phyloP scores from a whole-genome alignment of 1,284 basidiomycete species.

The Ceratobasidium sp. region DNA sequence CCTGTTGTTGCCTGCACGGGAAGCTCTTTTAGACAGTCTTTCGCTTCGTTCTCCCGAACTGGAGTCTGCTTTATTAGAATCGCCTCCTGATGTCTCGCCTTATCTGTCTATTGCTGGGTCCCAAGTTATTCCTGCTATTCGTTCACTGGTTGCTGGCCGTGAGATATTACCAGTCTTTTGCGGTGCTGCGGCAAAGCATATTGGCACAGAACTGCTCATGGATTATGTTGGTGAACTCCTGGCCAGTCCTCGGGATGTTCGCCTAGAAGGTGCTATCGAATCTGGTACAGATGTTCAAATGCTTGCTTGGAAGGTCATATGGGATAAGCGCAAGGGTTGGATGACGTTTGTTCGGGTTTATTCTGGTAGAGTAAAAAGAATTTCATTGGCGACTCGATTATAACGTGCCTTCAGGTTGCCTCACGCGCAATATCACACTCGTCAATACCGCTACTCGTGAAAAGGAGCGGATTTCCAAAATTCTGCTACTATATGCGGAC shows the following conservation, averaged over 20 bases:
- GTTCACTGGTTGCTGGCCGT: conserved; percentile 69
- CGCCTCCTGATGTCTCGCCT: conserved; percentile 64
- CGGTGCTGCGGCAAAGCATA: conserved; percentile 80
- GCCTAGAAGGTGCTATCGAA: conserved; percentile 44
- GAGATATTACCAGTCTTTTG: conserved; percentile 81
- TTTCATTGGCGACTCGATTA: not conserved
- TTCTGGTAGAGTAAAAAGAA: conserved; percentile 72
- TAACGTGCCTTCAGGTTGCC: conserved; percentile 59
- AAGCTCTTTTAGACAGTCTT: conserved; percentile 72
- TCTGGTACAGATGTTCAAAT: conserved; percentile 54
- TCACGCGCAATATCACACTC: conserved; percentile 69
- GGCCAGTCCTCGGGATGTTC: conserved; percentile 78
- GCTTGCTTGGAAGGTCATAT: conserved; percentile 88
- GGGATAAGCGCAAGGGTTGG: conserved; percentile 85
- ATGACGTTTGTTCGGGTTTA: conserved; percentile 92
- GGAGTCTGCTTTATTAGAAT: conserved; percentile 50
- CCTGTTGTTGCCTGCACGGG: conserved; percentile 73
- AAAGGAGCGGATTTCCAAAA: conserved; percentile 76
- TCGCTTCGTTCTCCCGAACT: conserved; percentile 44
- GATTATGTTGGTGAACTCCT: conserved; percentile 82
- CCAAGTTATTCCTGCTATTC: conserved; percentile 67
- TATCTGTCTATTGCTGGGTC: conserved; percentile 65
- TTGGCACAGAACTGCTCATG: conserved; percentile 82
- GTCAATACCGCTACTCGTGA: conserved; percentile 72
- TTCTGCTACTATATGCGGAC: conserved; percentile 82